These are phyloP conservation scores for Datura wrightii DNA, from an alignment of 257 asterid genomes.

Conservation along the genomic window DNA sequence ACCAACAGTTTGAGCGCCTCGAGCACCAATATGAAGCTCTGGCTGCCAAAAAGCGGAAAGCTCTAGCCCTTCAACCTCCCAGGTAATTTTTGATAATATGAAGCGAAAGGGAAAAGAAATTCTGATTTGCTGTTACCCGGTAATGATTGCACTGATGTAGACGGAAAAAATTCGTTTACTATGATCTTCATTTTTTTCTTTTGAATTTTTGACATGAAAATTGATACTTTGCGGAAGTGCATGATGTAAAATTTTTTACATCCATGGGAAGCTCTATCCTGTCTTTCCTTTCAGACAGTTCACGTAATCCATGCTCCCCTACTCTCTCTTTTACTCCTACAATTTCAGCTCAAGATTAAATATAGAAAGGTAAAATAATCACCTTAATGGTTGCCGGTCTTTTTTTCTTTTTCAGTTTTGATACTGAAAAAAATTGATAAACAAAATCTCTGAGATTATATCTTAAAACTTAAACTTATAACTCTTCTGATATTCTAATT, in stretches of 20 bases:
- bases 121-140: neutral
- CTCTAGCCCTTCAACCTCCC: slow-evolving; percentile 43
- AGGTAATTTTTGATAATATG: slow-evolving; percentile 35
- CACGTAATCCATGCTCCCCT: neutral
- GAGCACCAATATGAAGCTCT: slow-evolving; percentile 63
- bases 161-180: neutral
- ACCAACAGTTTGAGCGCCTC: slow-evolving; percentile 71
- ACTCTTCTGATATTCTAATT: slow-evolving; percentile 5
- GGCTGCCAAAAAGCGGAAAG: slow-evolving; percentile 71
- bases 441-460: neutral
- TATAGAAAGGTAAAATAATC: neutral
- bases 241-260: neutral
- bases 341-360: neutral
- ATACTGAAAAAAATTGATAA: neutral
- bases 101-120: neutral
- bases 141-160: neutral
- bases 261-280: neutral
- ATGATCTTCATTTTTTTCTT: neutral
- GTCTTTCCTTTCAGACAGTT: neutral
- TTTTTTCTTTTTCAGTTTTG: neutral
- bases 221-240: neutral
- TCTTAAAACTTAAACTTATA: neutral
- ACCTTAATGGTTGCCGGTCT: neutral
- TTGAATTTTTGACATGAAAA: neutral
- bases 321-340: neutral